Evolutionary conservation across 805 yeast species (phyloP).

Genomic region (Kodamaea nitidulidarum): DNA sequence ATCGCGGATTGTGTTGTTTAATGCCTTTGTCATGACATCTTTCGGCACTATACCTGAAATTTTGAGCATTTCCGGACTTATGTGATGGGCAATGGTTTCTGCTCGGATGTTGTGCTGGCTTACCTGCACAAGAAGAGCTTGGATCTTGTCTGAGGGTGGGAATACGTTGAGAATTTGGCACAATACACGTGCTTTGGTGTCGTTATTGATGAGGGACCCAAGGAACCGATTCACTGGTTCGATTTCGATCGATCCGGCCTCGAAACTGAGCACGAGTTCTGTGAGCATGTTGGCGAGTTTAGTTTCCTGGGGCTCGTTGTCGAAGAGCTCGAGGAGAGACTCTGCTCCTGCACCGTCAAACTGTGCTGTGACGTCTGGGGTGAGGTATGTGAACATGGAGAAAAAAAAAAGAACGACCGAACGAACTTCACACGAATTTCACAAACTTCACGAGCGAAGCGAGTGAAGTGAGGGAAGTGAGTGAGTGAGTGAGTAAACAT

Average conservation of each 20-base stretch:
- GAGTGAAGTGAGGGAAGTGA: too few relatives aligned
- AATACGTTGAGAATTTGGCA: conserved; percentile 39
- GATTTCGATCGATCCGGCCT: conserved; percentile 16
- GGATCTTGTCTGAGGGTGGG: conserved; percentile 23
- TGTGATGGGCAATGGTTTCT: conserved; percentile 27
- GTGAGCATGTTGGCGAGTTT: conserved; percentile 28
- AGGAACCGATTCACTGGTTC: conserved; percentile 21
- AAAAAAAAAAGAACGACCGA: too few relatives aligned
- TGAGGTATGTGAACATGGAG: conserved; percentile 20
- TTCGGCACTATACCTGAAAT: conserved; percentile 27
- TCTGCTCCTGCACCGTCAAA: conserved; percentile 31
- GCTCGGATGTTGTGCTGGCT: conserved; percentile 24
- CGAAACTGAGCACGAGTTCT: conserved; percentile 26
- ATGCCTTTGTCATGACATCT: conserved; percentile 31
- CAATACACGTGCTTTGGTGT: conserved; percentile 29
- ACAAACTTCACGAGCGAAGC: too few relatives aligned
- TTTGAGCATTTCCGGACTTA: conserved; percentile 27
- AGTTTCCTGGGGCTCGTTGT: conserved; percentile 15
- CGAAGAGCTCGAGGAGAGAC: conserved; percentile 27
- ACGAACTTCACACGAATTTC: too few relatives aligned
- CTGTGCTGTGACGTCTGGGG: conserved; percentile 28
- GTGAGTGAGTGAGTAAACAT: too few relatives aligned
- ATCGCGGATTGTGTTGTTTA: conserved; percentile 37
- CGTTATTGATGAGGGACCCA: conserved; percentile 26
- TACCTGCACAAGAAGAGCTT: conserved; percentile 20